phyloP scores from a whole-genome alignment of 1,284 basidiomycete genomes.

The Malassezia equina region DNA sequence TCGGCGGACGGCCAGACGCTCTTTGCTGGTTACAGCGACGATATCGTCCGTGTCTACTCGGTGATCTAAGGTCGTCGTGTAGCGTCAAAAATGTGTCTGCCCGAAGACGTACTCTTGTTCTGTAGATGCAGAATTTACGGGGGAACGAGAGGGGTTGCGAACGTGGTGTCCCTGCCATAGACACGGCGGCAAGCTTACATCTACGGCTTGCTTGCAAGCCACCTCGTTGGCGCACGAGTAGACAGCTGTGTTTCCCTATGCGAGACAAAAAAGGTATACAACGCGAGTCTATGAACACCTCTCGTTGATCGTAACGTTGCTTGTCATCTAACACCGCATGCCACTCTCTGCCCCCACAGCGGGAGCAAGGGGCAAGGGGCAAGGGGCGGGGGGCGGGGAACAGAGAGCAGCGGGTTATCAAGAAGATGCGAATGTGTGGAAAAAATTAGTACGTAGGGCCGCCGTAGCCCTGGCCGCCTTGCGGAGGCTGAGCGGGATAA shows the following conservation, averaged over 20 bases:
- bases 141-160: neutral
- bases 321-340: neutral
- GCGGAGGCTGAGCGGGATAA: conserved; percentile 6
- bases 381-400: neutral
- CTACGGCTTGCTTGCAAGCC: neutral
- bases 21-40: conserved; percentile 59
- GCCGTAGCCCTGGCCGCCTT: conserved; percentile 12
- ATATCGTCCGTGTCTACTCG: conserved; percentile 49
- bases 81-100: conserved; percentile 17
- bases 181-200: neutral
- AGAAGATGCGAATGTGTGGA: neutral
- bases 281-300: neutral
- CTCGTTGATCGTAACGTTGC: neutral
- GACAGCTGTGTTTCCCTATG: neutral
- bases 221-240: neutral
- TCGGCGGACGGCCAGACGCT: conserved; percentile 94
- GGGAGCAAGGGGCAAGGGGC: too few species aligned
- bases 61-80: conserved; percentile 36
- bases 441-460: conserved; percentile 28
- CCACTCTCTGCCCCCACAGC: neutral
- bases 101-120: conserved; percentile 8
- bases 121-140: conserved; percentile 9
- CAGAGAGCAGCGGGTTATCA: neutral
- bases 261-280: neutral
- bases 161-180: neutral